Evolutionary conservation across 331 rosid genomes (phyloP).

Genomic region (Spiraea crenata): DNA sequence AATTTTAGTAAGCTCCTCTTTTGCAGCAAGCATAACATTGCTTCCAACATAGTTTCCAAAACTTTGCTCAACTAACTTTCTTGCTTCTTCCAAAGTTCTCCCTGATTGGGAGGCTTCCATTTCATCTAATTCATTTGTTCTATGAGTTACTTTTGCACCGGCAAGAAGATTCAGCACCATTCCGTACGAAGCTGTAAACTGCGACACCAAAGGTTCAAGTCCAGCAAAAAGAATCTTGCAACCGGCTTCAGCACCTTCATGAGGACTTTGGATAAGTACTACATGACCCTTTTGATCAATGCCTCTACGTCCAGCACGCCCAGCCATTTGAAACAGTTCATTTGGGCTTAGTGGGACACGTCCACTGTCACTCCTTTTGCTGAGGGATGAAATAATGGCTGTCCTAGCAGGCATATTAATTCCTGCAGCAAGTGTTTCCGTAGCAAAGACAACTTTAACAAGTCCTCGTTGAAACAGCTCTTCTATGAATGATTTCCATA

Average conservation of each 20-base stretch:
- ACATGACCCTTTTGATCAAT: constrained; percentile 84
- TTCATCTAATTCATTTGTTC: constrained; percentile 56
- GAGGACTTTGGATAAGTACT: constrained; percentile 79
- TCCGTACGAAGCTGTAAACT: constrained; percentile 95
- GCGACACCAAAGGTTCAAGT: constrained; percentile 91
- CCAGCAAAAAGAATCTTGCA: constrained; percentile 90
- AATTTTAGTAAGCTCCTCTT: constrained; percentile 73
- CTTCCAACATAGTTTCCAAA: constrained; percentile 97
- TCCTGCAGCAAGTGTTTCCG: constrained; percentile 98
- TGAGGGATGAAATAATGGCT: constrained; percentile 84
- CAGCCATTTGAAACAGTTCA: constrained; percentile 98
- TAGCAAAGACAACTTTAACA: constrained; percentile 94
- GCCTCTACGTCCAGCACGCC: constrained; percentile 99
- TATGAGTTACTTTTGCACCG: constrained; percentile 72
- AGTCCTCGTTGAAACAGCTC: constrained; percentile 91
- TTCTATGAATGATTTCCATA: constrained; percentile 94
- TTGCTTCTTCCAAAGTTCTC: constrained; percentile 88
- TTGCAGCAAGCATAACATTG: constrained; percentile 94
- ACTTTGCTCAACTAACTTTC: constrained; percentile 94
- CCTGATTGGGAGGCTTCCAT: constrained; percentile 42
- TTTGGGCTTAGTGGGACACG: constrained; percentile 66
- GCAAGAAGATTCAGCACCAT: constrained; percentile 96
- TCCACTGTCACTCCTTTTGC: constrained; percentile 76
- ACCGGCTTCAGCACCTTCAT: constrained; percentile 93
- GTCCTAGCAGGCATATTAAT: constrained; percentile 99